phyloP scores from a whole-genome alignment of 768 basidiomycete species.

The Cyclocybe aegerita region DNA sequence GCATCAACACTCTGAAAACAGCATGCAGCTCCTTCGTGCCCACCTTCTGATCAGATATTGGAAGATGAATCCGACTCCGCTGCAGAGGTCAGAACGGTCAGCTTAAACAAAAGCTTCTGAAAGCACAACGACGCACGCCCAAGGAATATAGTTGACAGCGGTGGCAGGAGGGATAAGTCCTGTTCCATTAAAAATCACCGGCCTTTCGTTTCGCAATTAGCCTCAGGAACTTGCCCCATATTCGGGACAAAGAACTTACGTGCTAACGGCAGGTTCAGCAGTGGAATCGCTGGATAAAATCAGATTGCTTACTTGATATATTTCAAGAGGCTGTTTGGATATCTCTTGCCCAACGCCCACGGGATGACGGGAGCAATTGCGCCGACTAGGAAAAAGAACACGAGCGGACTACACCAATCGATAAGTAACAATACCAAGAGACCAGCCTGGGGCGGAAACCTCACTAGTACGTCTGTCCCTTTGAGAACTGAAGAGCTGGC shows the following conservation, averaged over 20 bases:
- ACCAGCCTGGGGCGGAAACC: constrained; percentile 1
- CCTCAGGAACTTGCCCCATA: neutral
- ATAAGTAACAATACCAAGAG: neutral
- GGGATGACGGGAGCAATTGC: constrained; percentile 56
- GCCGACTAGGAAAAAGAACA: constrained; percentile 74
- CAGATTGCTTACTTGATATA: constrained; percentile 54
- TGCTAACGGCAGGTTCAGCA: constrained; percentile 14
- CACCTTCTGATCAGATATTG: constrained; percentile 60
- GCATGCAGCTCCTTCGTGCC: neutral
- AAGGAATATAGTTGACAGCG: constrained; percentile 79
- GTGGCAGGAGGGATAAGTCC: constrained; percentile 76
- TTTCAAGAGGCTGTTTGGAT: constrained; percentile 58
- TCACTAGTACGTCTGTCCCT: constrained; percentile 57
- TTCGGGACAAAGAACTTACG: constrained; percentile 15
- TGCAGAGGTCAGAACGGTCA: constrained; percentile 8
- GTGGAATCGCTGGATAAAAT: constrained; percentile 3
- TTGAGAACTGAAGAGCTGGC: constrained; percentile 52
- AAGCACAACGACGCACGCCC: constrained; percentile 40
- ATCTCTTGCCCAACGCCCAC: constrained; percentile 57
- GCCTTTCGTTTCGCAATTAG: constrained; percentile 33
- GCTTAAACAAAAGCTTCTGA: neutral
- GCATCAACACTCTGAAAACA: neutral
- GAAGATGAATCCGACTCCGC: constrained; percentile 68
- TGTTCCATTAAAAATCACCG: constrained; percentile 59
- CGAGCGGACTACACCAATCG: constrained; percentile 38